Conservation (phyloP, 495 filamentous ascomycete species). For the Bacidia rubella region DNA sequence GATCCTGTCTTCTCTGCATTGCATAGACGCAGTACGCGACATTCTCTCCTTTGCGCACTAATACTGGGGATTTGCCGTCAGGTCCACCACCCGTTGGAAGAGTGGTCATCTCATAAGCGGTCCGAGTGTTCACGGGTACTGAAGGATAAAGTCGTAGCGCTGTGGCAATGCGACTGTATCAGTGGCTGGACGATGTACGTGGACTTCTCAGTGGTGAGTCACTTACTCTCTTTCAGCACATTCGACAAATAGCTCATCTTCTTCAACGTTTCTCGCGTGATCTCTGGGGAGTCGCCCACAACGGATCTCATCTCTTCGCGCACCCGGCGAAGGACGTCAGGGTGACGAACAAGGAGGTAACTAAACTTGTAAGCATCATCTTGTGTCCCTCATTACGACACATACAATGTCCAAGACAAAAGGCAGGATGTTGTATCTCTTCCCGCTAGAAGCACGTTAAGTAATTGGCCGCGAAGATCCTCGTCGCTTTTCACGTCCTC, state of each 20-base stretch:
- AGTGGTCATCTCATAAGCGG: slow-evolving; percentile 25
- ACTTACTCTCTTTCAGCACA: slow-evolving; percentile 27
- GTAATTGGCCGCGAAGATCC: slow-evolving; percentile 40
- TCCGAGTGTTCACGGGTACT: slow-evolving; percentile 15
- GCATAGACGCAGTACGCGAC: slow-evolving; percentile 33
- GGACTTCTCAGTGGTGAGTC: slow-evolving; percentile 6
- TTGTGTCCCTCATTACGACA: neutral
- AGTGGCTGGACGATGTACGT: slow-evolving; percentile 12
- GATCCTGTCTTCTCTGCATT: slow-evolving; percentile 36
- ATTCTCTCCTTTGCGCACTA: slow-evolving; percentile 25
- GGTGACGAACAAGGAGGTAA: slow-evolving; percentile 24
- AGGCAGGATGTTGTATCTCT: slow-evolving; percentile 48
- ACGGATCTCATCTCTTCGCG: slow-evolving; percentile 20
- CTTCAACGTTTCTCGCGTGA: slow-evolving; percentile 15
- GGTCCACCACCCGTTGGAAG: slow-evolving; percentile 40
- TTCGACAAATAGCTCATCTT: slow-evolving; percentile 24
- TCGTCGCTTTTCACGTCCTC: slow-evolving; percentile 18
- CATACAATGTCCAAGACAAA: slow-evolving; percentile 42
- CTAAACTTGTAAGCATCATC: slow-evolving; percentile 8
- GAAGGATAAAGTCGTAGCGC: slow-evolving; percentile 15
- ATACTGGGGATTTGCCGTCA: slow-evolving; percentile 28
- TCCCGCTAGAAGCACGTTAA: slow-evolving; percentile 46
- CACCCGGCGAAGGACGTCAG: slow-evolving; percentile 19
- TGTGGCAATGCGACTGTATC: slow-evolving; percentile 22
- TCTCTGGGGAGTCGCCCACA: slow-evolving; percentile 5